Conservation (phyloP, 2,329 filamentous ascomycete species). For the Tolypocladium ophioglossoides region DNA sequence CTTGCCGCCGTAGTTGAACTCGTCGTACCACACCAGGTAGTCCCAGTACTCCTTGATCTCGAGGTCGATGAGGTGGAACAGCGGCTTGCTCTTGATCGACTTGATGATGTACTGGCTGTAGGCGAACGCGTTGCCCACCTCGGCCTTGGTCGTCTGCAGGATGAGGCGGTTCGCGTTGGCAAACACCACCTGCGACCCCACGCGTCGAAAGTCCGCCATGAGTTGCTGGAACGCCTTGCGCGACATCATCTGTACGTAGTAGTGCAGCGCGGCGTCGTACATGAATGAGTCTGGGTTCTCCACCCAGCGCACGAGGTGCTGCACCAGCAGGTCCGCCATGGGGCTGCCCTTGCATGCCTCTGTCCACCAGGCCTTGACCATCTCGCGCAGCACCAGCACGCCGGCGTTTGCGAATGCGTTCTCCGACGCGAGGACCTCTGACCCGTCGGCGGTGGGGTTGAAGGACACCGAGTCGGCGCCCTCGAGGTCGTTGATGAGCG, state of each 20-base stretch:
- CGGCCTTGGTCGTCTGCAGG: slow-evolving; percentile 89
- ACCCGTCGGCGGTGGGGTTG: slow-evolving; percentile 42
- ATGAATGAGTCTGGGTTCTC: slow-evolving; percentile 88
- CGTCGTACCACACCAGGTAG: slow-evolving; percentile 96
- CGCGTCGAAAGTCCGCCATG: slow-evolving; percentile 90
- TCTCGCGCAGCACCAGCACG: slow-evolving; percentile 83
- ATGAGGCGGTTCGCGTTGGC: slow-evolving; percentile 82
- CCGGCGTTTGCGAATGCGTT: slow-evolving; percentile 89
- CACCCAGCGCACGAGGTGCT: slow-evolving; percentile 95
- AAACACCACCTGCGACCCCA: slow-evolving; percentile 93
- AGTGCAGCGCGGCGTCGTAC: slow-evolving; percentile 87
- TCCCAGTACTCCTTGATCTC: slow-evolving; percentile 99
- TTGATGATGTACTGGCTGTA: slow-evolving; percentile 98
- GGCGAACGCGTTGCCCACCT: slow-evolving; percentile 92
- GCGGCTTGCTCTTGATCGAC: slow-evolving; percentile 87
- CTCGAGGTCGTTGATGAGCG: slow-evolving; percentile 92
- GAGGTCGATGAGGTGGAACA: slow-evolving; percentile 95
- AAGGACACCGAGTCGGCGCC: slow-evolving; percentile 79
- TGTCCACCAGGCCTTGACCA: slow-evolving; percentile 98
- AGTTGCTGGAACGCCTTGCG: slow-evolving; percentile 94
- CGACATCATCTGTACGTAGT: slow-evolving; percentile 98
- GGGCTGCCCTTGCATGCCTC: slow-evolving; percentile 82
- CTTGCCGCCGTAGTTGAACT: slow-evolving; percentile 97
- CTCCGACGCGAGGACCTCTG: slow-evolving; percentile 61
- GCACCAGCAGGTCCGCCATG: slow-evolving; percentile 97